These are phyloP conservation scores for Lentinula lateritia DNA, from an alignment of 768 basidiomycete genomes.

Conservation along the genomic window DNA sequence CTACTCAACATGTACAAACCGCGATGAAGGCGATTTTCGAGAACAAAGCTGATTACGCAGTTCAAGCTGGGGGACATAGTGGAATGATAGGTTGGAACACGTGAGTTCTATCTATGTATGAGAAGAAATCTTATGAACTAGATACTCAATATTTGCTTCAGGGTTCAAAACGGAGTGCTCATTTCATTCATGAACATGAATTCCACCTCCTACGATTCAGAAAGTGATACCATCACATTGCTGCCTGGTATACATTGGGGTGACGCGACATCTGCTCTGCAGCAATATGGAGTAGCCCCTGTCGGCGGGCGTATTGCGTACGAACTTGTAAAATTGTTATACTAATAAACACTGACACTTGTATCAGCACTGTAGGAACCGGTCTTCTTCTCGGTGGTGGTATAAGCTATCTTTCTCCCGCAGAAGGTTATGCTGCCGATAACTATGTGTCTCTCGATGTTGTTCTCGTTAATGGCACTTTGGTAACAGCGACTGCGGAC, in stretches of 20 bases:
- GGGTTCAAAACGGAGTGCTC: constrained; percentile 3
- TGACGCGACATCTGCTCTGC: not conserved
- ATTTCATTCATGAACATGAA: constrained; percentile 9
- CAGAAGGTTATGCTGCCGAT: constrained; percentile 35
- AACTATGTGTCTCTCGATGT: constrained; percentile 32
- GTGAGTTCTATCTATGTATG: not conserved
- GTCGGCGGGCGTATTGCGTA: constrained; percentile 9
- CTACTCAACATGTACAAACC: constrained; percentile 11
- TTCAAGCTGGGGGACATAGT: constrained; percentile 19
- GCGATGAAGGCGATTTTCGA: constrained; percentile 18
- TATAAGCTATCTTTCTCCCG: constrained; percentile 31
- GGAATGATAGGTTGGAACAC: constrained; percentile 16
- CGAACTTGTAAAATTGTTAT: not conserved
- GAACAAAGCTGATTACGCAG: constrained; percentile 13
- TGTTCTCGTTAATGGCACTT: constrained; percentile 32
- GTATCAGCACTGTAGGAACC: constrained; percentile 32
- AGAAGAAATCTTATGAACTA: too few relatives aligned
- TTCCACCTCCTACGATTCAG: constrained; percentile 3
- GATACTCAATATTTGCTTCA: not conserved
- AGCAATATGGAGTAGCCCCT: constrained; percentile 6
- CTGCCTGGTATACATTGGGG: constrained; percentile 8
- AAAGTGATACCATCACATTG: constrained; percentile 4
- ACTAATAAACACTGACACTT: not conserved
- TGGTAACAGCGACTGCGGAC: constrained; percentile 34
- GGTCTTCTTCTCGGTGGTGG: constrained; percentile 41